Conservation (phyloP, 2,329 filamentous ascomycete genomes). For the Dendrostoma leiphaemia region DNA sequence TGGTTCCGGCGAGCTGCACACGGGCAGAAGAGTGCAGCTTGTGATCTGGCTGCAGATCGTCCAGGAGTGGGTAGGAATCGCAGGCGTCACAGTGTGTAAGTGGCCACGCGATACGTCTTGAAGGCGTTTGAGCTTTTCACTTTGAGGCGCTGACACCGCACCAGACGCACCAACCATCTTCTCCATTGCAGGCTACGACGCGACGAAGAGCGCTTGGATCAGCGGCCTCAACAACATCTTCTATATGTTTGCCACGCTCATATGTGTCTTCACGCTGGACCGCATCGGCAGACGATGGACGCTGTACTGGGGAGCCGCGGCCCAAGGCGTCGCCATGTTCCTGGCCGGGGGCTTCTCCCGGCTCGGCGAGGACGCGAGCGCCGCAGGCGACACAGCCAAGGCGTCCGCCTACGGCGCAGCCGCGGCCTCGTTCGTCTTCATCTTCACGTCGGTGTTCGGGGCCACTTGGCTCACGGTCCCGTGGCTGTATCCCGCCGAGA, state of each 20-base stretch:
- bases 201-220: conserved; percentile 62
- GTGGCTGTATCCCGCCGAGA: conserved; percentile 69
- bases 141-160: too few relatives aligned
- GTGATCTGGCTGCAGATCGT: conserved; percentile 72
- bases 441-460: conserved; percentile 65
- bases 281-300: conserved; percentile 68
- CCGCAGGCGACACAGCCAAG: conserved; percentile 41
- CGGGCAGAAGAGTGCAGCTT: conserved; percentile 65
- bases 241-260: conserved; percentile 62
- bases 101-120: too few relatives aligned
- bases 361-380: conserved; percentile 35
- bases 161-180: conserved; percentile 56
- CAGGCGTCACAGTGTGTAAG: conserved; percentile 60
- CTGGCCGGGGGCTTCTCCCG: conserved; percentile 62
- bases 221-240: conserved; percentile 52
- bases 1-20: conserved; percentile 64
- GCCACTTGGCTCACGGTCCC: conserved; percentile 60
- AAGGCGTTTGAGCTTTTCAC: too few relatives aligned
- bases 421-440: conserved; percentile 68
- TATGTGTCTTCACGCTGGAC: conserved; percentile 69
- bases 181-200: conserved; percentile 63
- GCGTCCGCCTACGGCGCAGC: conserved; percentile 58
- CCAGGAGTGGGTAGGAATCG: conserved; percentile 69
- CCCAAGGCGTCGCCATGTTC: conserved; percentile 66
- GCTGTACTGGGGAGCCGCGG: conserved; percentile 65